These are phyloP conservation scores for Caloboletus inedulis DNA, from an alignment of 1,284 basidiomycete species.

Conservation along the genomic window DNA sequence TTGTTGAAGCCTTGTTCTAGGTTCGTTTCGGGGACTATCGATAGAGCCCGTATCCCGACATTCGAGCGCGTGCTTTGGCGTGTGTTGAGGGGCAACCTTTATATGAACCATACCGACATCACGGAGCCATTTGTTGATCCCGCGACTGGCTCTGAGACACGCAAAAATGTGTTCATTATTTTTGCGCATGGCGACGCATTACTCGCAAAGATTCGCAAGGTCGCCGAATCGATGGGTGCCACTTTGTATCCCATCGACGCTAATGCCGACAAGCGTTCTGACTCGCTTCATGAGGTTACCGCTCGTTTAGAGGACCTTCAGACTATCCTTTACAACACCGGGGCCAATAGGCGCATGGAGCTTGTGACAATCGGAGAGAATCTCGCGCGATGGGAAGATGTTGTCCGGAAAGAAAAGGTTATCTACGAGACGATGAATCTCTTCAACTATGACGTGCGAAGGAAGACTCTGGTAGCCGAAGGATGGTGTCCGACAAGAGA, in stretches of 20 bases:
- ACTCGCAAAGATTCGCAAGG: constrained; percentile 96
- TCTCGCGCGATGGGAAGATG: constrained; percentile 89
- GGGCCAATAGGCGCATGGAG: constrained; percentile 82
- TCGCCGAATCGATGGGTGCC: constrained; percentile 97
- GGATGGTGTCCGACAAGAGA: constrained; percentile 97
- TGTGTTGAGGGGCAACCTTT: constrained; percentile 95
- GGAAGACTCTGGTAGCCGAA: constrained; percentile 96
- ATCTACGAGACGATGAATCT: constrained; percentile 94
- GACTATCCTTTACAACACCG: constrained; percentile 88
- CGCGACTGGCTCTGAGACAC: constrained; percentile 73
- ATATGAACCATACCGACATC: constrained; percentile 99
- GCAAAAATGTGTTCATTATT: constrained; percentile 99
- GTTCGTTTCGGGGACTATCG: constrained; percentile 96
- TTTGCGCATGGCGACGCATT: constrained; percentile 96
- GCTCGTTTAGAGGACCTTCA: constrained; percentile 91
- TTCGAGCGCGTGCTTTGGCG: constrained; percentile 99
- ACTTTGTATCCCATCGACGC: constrained; percentile 96
- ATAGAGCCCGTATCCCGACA: constrained; percentile 86
- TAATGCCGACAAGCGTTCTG: constrained; percentile 88
- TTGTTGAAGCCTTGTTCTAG: constrained; percentile 36
- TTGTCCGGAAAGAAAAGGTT: constrained; percentile 93
- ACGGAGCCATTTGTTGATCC: constrained; percentile 90
- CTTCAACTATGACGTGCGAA: constrained; percentile 90
- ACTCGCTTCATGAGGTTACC: constrained; percentile 87
- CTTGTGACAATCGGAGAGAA: constrained; percentile 85